Evolutionary conservation across 2,329 filamentous ascomycete species (phyloP), one percentile per base, ranked within the genome.

Genomic region (Corynespora cassiicola): DNA sequence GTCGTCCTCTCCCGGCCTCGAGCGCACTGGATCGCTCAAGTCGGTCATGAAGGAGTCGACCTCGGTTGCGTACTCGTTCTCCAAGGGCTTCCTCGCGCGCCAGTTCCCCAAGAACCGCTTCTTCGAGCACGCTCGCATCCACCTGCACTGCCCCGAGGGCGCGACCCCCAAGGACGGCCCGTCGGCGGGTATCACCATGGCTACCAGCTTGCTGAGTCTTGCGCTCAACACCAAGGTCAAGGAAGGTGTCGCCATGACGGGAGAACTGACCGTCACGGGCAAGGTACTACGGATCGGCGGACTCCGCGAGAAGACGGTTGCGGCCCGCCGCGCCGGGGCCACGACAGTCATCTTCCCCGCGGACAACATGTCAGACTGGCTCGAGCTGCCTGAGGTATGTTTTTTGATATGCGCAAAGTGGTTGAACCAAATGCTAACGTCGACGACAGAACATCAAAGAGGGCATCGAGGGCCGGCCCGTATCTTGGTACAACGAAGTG

Each of bases 21-120:
- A 96, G 62, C 90, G 91, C 44, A 99, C 94, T 0, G 94, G 94
- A 42, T 97, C 97, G 64, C 79, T 99, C 31, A 94, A 96, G 75
- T 82, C 83, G 11, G 94, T 99, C 24, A 99, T 99, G 95, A 97
- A 96, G 73, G 94, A 99, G 72, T 96, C 91, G 2, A 94, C 90
- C 0, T 78, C 84, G 2, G 96, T 99, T 51, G 95, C 94, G 30
- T 97, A 99, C 75, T 95, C 90, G 0, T 99, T 96, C 62, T 86
- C 90, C 59, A 97, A 97, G 74, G 85, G 90, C 1, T 77, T 92
- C 43, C 85, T 97, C 79, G 90, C 87, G 6, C 86, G 84, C 61
- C 75, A 87, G 25, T 99, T 91, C 74, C 85, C 90, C 1, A 85
- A 90, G 42, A 99, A 99, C 70, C 82, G 85, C 66, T 99, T 97